Percentiles rank a stretch among this genome's conserved stretches.
phyloP scores from a whole-genome alignment of 306 rosid genomes.

The Lablab purpureus region DNA sequence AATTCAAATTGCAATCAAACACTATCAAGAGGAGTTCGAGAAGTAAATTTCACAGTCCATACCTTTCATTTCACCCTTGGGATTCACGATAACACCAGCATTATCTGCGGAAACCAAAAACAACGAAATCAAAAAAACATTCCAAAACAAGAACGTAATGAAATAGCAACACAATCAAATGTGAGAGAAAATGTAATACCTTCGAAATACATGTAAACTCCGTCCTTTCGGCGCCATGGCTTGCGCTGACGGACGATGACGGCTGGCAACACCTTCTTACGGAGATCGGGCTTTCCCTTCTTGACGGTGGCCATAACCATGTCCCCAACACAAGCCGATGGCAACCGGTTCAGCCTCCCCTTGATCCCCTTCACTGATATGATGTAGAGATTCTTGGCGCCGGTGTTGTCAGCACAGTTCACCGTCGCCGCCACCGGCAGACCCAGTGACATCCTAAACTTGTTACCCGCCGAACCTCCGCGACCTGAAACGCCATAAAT shows the following conservation, averaged over 20 bases:
- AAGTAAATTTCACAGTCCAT: no score
- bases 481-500: constrained; percentile 55
- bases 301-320: constrained; percentile 98
- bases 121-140: neutral
- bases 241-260: constrained; percentile 92
- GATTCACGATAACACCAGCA: constrained; percentile 91
- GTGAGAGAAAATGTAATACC: constrained; percentile 40
- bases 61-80: constrained; percentile 96
- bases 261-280: constrained; percentile 91
- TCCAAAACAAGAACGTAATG: neutral
- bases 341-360: constrained; percentile 84
- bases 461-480: constrained; percentile 92
- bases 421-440: constrained; percentile 95
- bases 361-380: constrained; percentile 93
- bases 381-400: constrained; percentile 91
- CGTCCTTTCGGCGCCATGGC: constrained; percentile 98
- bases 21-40: neutral
- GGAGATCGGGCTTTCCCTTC: constrained; percentile 89
- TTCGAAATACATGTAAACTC: constrained; percentile 93
- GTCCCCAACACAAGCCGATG: constrained; percentile 92
- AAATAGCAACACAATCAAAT: neutral
- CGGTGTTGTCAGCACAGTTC: constrained; percentile 92
- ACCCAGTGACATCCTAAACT: constrained; percentile 94
- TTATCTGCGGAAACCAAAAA: constrained; percentile 57
- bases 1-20: neutral